Conservation (phyloP, 1,284 basidiomycete genomes). For the Stereum hirsutum region DNA sequence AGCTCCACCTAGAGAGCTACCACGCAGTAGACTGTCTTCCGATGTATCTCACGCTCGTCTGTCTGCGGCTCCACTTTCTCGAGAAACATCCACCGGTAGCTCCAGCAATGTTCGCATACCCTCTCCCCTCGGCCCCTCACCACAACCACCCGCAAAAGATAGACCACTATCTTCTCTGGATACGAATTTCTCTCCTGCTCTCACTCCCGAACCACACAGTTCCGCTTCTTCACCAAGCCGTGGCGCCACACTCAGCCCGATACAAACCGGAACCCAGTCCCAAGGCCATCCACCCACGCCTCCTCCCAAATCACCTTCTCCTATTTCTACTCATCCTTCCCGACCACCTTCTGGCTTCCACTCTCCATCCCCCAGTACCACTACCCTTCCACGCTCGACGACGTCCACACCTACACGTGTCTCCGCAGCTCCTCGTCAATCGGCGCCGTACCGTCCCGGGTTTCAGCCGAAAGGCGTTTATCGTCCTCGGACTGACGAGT, state of each 20-base stretch:
- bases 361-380: constrained; percentile 10
- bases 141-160: constrained; percentile 3
- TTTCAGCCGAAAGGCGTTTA: constrained; percentile 77
- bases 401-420: constrained; percentile 15
- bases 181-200: too few relatives aligned
- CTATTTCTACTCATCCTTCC: constrained; percentile 10
- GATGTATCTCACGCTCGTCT: not conserved
- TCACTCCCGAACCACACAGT: too few relatives aligned
- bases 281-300: not conserved
- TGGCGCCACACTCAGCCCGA: constrained; percentile 3
- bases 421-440: constrained; percentile 17
- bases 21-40: constrained; percentile 7
- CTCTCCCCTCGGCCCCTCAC: constrained; percentile 8
- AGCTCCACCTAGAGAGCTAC: constrained; percentile 3
- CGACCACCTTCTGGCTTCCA: constrained; percentile 9
- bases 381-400: not conserved
- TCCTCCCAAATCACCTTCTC: constrained; percentile 2
- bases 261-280: not conserved
- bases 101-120: constrained; percentile 11
- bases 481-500: constrained; percentile 70
- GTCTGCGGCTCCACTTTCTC: constrained; percentile 1
- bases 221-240: too few relatives aligned
- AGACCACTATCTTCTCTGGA: too few relatives aligned
- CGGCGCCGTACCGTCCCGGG: constrained; percentile 66
- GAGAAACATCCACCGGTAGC: constrained; percentile 13